These are phyloP conservation scores for Shiraia sp. DNA, from an alignment of 2,329 filamentous ascomycete species.

Conservation along the genomic window DNA sequence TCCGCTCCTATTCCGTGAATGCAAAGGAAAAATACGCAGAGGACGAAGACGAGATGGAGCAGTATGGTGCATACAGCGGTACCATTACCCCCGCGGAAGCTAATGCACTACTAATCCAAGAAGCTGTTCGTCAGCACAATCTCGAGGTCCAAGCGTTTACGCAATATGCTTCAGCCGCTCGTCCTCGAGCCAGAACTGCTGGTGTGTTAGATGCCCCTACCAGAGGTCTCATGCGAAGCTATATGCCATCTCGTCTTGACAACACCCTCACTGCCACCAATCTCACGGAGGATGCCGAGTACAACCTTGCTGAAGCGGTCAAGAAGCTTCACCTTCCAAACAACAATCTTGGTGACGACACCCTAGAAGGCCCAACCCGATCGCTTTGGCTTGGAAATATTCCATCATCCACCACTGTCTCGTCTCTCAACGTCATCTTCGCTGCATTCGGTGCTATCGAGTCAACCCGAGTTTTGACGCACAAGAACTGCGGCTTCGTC, in stretches of 20 bases:
- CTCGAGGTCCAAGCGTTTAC: conserved; percentile 91
- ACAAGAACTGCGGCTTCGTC: conserved; percentile 99
- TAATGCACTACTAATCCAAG: conserved; percentile 65
- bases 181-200: conserved; percentile 87
- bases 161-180: conserved; percentile 76
- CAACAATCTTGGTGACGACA: conserved; percentile 74
- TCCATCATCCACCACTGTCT: conserved; percentile 93
- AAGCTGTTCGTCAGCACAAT: conserved; percentile 86
- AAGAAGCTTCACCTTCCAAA: conserved; percentile 66
- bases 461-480: conserved; percentile 89
- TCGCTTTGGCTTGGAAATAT: conserved; percentile 98
- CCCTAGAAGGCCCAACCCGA: conserved; percentile 85
- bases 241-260: conserved; percentile 65
- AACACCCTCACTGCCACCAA: conserved; percentile 77
- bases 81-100: conserved; percentile 63
- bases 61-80: conserved; percentile 65
- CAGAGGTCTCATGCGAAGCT: conserved; percentile 66
- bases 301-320: conserved; percentile 79
- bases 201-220: conserved; percentile 83
- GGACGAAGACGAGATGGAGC: conserved; percentile 65
- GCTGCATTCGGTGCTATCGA: conserved; percentile 88
- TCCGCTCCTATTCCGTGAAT: conserved; percentile 97
- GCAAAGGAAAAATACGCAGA: conserved; percentile 80
- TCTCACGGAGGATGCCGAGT: conserved; percentile 75
- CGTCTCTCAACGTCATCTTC: conserved; percentile 93